These are phyloP conservation scores for Paragyromitra xinjiangensis DNA, from an alignment of 495 filamentous ascomycete genomes.

Conservation along the genomic window DNA sequence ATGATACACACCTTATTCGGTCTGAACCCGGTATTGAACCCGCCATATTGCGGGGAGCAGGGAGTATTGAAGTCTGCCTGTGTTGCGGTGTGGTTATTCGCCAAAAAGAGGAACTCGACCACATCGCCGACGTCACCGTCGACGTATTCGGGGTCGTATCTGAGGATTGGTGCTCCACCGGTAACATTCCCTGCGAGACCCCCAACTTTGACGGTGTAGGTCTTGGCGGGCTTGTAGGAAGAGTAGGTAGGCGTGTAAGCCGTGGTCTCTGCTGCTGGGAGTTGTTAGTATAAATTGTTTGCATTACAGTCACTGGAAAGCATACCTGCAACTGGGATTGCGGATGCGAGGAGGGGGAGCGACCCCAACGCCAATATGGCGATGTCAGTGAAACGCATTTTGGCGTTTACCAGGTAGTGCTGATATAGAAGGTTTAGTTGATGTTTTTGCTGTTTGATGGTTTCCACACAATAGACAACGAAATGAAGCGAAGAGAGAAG, in stretches of 20 bases:
- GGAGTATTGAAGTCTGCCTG: conserved; percentile 73
- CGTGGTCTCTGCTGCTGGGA: not conserved
- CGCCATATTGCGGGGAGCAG: conserved; percentile 62
- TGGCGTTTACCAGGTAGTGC: not conserved
- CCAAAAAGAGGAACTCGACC: conserved; percentile 72
- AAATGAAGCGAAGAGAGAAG: not conserved
- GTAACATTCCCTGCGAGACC: conserved; percentile 36
- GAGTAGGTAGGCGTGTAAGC: conserved; percentile 21
- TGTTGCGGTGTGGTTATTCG: conserved; percentile 73
- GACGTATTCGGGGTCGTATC: conserved; percentile 51
- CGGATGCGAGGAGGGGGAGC: conserved; percentile 20
- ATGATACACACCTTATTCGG: conserved; percentile 56
- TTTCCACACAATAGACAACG: not conserved
- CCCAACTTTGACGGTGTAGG: conserved; percentile 54
- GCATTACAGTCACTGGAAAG: too few species aligned
- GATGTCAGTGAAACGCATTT: conserved; percentile 17
- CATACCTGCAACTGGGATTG: not conserved
- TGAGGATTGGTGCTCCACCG: conserved; percentile 60
- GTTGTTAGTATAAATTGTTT: not conserved
- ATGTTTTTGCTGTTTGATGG: not conserved
- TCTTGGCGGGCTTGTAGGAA: conserved; percentile 12
- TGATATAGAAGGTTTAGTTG: not conserved
- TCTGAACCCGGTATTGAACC: conserved; percentile 62
- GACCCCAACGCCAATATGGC: conserved; percentile 7
- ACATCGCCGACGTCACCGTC: conserved; percentile 67